phyloP scores from a whole-genome alignment of 2,329 filamentous ascomycete species.

The Aspergillus pseudoviridinutans region DNA sequence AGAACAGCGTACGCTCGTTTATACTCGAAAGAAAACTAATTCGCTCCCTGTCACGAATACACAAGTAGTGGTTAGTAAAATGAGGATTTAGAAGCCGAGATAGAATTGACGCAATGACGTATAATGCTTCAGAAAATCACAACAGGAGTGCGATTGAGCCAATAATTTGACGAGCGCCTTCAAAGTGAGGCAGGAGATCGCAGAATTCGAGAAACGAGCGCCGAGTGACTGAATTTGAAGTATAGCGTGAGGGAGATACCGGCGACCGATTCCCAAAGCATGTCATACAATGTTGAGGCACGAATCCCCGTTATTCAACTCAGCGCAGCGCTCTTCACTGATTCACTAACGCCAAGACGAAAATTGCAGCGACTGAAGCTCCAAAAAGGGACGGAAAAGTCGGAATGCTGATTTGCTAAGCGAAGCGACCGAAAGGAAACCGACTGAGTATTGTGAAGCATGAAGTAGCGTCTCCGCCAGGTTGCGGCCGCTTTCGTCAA shows the following conservation, averaged over 20 bases:
- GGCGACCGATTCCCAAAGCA: not conserved
- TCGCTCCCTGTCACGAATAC: constrained; percentile 20
- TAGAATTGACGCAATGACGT: not conserved
- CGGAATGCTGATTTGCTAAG: not conserved
- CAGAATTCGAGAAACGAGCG: not conserved
- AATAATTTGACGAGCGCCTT: not conserved
- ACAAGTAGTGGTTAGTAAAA: constrained; percentile 10
- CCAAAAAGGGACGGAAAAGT: not conserved
- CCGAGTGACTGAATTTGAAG: not conserved
- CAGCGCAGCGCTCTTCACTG: not conserved
- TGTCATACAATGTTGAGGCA: not conserved
- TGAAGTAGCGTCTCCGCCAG: not conserved
- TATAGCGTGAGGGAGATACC: not conserved
- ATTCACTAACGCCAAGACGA: constrained; percentile 10
- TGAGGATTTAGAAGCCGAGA: not conserved
- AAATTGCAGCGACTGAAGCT: not conserved
- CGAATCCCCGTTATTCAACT: constrained; percentile 6
- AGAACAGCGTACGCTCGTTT: constrained; percentile 33
- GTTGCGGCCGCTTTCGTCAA: constrained; percentile 17
- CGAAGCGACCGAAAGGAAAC: not conserved
- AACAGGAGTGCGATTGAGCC: not conserved
- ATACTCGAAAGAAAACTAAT: constrained; percentile 29
- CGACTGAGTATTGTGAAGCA: not conserved
- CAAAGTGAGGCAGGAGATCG: not conserved
- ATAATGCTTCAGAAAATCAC: not conserved